These are phyloP conservation scores for Parvularia atlantis DNA, from an alignment of 78 protist species.

Conservation along the genomic window DNA sequence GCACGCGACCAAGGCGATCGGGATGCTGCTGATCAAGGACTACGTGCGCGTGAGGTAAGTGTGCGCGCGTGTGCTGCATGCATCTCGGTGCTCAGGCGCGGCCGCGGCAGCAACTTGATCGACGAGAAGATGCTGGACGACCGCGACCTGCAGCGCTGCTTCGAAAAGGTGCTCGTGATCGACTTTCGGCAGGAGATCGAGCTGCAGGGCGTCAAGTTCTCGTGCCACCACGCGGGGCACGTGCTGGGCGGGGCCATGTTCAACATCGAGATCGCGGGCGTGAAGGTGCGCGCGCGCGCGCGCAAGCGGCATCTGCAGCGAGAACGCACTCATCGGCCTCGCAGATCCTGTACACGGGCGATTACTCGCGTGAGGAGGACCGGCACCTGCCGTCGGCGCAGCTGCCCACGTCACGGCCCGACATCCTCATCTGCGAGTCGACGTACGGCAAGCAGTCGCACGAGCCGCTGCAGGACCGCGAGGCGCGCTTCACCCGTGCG, in stretches of 20 bases:
- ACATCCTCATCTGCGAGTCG: conserved; percentile 81
- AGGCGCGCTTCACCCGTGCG: conserved; percentile 57
- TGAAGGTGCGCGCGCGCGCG: not conserved
- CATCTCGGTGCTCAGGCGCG: not conserved
- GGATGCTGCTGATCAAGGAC: conserved; percentile 67
- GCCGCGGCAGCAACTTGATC: conserved; percentile 27
- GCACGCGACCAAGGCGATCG: conserved; percentile 86
- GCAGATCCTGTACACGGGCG: conserved; percentile 90
- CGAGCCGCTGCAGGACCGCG: conserved; percentile 76
- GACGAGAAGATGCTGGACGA: conserved; percentile 50
- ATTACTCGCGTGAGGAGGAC: conserved; percentile 84
- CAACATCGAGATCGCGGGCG: conserved; percentile 83
- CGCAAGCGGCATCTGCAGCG: no score
- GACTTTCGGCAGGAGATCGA: conserved; percentile 65
- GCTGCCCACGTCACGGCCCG: conserved; percentile 72
- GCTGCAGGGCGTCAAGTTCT: conserved; percentile 45
- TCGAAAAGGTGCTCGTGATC: conserved; percentile 48
- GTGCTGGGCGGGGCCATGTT: conserved; percentile 96
- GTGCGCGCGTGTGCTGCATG: not conserved
- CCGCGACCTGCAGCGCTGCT: not conserved
- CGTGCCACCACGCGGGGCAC: conserved; percentile 88
- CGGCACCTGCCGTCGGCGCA: conserved; percentile 94
- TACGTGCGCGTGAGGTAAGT: conserved; percentile 36
- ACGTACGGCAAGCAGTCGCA: conserved; percentile 79
- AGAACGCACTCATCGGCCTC: not conserved